Percentiles rank a stretch among this genome's conserved stretches.
These are phyloP conservation scores for Xylaria sp. DNA, from an alignment of 2,329 filamentous ascomycete genomes.

Conservation along the genomic window DNA sequence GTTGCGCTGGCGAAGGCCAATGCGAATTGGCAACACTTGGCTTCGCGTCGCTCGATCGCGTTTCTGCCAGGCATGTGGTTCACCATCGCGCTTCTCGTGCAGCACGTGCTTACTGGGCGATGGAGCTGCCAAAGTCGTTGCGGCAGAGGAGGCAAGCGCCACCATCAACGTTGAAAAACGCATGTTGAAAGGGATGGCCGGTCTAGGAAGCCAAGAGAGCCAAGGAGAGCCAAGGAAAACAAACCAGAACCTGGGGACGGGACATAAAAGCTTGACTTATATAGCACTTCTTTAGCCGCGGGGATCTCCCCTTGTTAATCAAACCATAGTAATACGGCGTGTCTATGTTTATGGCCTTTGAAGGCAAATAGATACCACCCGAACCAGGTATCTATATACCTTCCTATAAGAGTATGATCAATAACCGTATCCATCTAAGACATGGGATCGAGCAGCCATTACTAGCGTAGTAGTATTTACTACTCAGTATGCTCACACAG, in stretches of 20 bases:
- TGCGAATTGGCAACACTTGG: constrained; percentile 52
- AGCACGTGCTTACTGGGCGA: constrained; percentile 33
- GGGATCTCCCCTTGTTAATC: neutral
- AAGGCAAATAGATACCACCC: neutral
- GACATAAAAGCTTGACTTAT: constrained; percentile 35
- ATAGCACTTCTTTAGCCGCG: constrained; percentile 13
- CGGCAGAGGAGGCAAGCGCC: constrained; percentile 30
- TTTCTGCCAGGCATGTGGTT: constrained; percentile 38
- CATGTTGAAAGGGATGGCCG: constrained; percentile 29
- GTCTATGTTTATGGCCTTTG: constrained; percentile 6
- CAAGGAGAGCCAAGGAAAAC: constrained; percentile 28
- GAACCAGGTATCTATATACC: constrained; percentile 10
- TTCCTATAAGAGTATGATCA: constrained; percentile 15
- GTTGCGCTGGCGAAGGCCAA: constrained; percentile 59
- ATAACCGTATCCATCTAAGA: neutral
- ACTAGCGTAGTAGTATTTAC: neutral
- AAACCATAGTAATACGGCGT: neutral
- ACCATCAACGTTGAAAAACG: constrained; percentile 32
- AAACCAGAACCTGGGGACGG: constrained; percentile 10
- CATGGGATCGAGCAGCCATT: constrained; percentile 2
- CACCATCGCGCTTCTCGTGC: constrained; percentile 38
- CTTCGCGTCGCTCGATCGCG: constrained; percentile 32
- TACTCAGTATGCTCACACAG: neutral
- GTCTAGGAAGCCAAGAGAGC: constrained; percentile 27
- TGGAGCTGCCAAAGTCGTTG: constrained; percentile 31